Percentiles rank a stretch among this genome's conserved stretches.
phyloP scores from a whole-genome alignment of 176 grass and related monocot genomes.

The Juncus inflexus region DNA sequence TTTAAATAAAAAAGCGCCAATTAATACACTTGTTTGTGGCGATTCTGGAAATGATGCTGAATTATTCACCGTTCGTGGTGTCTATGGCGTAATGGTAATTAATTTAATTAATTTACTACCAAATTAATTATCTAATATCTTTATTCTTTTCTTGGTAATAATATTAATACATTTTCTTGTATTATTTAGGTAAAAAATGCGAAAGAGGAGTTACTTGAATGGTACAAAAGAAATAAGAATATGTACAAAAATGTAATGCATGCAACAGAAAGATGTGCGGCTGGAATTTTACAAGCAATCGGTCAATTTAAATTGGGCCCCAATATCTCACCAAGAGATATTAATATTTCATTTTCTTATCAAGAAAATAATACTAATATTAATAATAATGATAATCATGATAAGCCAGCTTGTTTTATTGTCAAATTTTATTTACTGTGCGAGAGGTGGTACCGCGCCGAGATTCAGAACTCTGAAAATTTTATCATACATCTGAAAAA shows the following conservation, averaged over 20 bases:
- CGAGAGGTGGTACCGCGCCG: conserved; percentile 68
- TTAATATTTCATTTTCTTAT: conserved; percentile 45
- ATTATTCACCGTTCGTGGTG: conserved; percentile 66
- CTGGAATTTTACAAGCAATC: conserved; percentile 78
- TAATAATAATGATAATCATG: no score
- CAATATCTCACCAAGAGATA: conserved; percentile 60
- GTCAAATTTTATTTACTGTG: conserved; percentile 81
- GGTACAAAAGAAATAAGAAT: conserved; percentile 69
- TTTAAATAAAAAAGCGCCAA: conserved; percentile 48
- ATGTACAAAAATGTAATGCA: conserved; percentile 51
- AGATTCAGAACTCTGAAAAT: conserved; percentile 49
- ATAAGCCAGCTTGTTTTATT: conserved; percentile 44
- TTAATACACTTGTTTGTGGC: conserved; percentile 80
- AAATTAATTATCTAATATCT: not conserved
- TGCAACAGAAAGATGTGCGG: conserved; percentile 72
- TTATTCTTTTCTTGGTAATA: not conserved
- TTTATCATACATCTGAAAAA: conserved; percentile 50
- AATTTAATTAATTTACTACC: not conserved
- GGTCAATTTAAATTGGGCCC: conserved; percentile 62
- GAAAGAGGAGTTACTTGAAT: conserved; percentile 75
- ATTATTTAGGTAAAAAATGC: conserved; percentile 80
- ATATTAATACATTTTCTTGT: conserved; percentile 25
- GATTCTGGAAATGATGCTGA: conserved; percentile 88
- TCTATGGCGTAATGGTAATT: conserved; percentile 79
- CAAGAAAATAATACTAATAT: conserved; percentile 16